A percentile compares a stretch with the other conserved stretches of the same genome.
These are phyloP conservation scores for Antrodiella citrinella DNA, from an alignment of 768 basidiomycete genomes.

Conservation along the genomic window DNA sequence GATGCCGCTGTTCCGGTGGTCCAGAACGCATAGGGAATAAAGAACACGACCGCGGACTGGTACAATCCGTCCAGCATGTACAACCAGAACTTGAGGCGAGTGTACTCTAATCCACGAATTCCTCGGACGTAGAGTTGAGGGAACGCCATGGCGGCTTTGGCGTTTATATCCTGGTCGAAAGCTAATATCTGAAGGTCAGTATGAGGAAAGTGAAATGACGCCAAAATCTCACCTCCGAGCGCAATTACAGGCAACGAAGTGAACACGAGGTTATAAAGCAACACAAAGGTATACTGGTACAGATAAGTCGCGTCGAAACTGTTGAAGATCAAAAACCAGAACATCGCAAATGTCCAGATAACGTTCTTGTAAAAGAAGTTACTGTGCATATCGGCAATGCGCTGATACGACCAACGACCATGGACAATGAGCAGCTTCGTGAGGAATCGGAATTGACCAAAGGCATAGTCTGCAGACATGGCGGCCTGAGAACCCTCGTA, in stretches of 20 bases:
- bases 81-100: slow-evolving; percentile 83
- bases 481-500: slow-evolving; percentile 97
- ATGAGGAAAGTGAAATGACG: not conserved
- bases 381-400: slow-evolving; percentile 92
- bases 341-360: slow-evolving; percentile 88
- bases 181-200: slow-evolving; percentile 31
- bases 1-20: slow-evolving; percentile 53
- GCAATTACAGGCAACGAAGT: slow-evolving; percentile 89
- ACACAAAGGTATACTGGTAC: slow-evolving; percentile 90
- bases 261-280: slow-evolving; percentile 88
- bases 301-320: slow-evolving; percentile 93
- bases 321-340: slow-evolving; percentile 91
- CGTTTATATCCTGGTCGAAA: slow-evolving; percentile 94
- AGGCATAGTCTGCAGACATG: slow-evolving; percentile 98
- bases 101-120: slow-evolving; percentile 90
- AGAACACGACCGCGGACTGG: slow-evolving; percentile 83
- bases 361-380: slow-evolving; percentile 99
- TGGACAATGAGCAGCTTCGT: slow-evolving; percentile 90
- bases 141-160: slow-evolving; percentile 82
- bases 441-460: slow-evolving; percentile 93
- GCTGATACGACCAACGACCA: slow-evolving; percentile 95
- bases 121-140: slow-evolving; percentile 95
- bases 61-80: slow-evolving; percentile 95
- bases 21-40: slow-evolving; percentile 76
- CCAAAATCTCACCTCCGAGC: slow-evolving; percentile 81